Evolutionary conservation across 2,329 filamentous ascomycete species (phyloP).

Genomic region (Helicocarpus griseus): DNA sequence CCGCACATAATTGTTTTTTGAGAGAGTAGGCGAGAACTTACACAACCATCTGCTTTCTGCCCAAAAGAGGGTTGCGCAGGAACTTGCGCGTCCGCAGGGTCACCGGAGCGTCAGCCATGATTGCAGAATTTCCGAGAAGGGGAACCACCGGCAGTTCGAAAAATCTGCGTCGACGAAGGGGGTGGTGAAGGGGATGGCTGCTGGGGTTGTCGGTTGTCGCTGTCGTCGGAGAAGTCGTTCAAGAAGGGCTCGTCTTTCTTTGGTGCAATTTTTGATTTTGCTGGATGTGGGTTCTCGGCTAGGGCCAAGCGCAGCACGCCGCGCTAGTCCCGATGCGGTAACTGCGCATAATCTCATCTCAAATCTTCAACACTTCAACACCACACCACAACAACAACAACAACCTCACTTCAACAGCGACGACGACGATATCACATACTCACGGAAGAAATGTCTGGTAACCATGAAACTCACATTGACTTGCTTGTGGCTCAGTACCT

Average conservation of each 20-base stretch:
- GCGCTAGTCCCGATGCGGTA: constrained; percentile 20
- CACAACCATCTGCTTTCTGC: constrained; percentile 99
- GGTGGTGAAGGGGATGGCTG: constrained; percentile 12
- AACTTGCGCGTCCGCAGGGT: constrained; percentile 98
- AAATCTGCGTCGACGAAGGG: constrained; percentile 22
- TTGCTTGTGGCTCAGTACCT: constrained; percentile 60
- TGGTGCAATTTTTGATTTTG: constrained; percentile 31
- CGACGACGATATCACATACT: not conserved
- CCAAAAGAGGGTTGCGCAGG: constrained; percentile 98
- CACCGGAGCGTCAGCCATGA: constrained; percentile 75
- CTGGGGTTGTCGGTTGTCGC: constrained; percentile 22
- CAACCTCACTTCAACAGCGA: not conserved
- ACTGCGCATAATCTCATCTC: not conserved
- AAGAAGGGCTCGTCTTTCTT: not conserved
- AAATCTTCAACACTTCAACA: not conserved
- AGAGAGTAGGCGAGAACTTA: constrained; percentile 50
- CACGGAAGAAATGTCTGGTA: constrained; percentile 7
- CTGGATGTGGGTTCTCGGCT: constrained; percentile 34
- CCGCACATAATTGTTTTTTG: too few relatives aligned
- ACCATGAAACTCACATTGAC: constrained; percentile 23
- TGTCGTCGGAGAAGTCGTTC: constrained; percentile 17
- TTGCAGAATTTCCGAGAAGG: constrained; percentile 43
- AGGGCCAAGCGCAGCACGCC: constrained; percentile 16
- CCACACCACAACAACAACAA: not conserved
- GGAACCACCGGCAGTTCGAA: constrained; percentile 15